phyloP scores from a whole-genome alignment of 129 eudicot species.

The Escallonia herrerae region DNA sequence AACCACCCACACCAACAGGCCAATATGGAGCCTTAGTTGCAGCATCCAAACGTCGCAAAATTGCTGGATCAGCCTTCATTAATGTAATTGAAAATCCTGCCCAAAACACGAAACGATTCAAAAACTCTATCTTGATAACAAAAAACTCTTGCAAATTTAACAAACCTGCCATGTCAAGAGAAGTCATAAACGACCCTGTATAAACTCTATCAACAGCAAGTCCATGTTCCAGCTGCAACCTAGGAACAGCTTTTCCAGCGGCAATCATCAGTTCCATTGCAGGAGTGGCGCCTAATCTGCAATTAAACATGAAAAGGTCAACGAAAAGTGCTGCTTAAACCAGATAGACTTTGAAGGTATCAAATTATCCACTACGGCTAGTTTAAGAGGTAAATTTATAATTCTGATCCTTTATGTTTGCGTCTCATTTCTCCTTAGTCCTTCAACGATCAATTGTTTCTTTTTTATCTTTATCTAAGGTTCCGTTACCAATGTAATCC shows the following conservation, averaged over 20 bases:
- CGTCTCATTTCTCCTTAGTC: too few relatives aligned
- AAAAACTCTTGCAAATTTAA: constrained; percentile 4
- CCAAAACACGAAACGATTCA: constrained; percentile 2
- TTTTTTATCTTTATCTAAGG: too few relatives aligned
- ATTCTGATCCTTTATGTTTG: too few relatives aligned
- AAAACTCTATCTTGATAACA: neutral
- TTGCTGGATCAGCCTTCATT: constrained; percentile 76
- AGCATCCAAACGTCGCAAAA: constrained; percentile 74
- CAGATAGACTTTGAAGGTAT: neutral
- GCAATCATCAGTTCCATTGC: constrained; percentile 92
- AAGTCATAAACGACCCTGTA: constrained; percentile 98
- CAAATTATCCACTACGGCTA: too few relatives aligned
- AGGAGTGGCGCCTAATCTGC: constrained; percentile 90
- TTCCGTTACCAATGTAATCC: too few relatives aligned
- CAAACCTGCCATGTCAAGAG: constrained; percentile 95
- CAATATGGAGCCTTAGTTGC: constrained; percentile 89
- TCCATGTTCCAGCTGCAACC: constrained; percentile 88
- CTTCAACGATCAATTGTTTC: too few relatives aligned
- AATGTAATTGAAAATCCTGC: constrained; percentile 84
- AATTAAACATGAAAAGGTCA: constrained; percentile 6
- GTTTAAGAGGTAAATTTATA: too few relatives aligned
- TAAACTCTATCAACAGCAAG: constrained; percentile 93
- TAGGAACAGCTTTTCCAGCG: constrained; percentile 90
- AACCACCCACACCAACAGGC: constrained; percentile 93
- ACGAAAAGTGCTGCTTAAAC: neutral